Base-by-base conservation (phyloP, 169 alveolate species). In the Cryptosporidium meleagridis region DNA sequence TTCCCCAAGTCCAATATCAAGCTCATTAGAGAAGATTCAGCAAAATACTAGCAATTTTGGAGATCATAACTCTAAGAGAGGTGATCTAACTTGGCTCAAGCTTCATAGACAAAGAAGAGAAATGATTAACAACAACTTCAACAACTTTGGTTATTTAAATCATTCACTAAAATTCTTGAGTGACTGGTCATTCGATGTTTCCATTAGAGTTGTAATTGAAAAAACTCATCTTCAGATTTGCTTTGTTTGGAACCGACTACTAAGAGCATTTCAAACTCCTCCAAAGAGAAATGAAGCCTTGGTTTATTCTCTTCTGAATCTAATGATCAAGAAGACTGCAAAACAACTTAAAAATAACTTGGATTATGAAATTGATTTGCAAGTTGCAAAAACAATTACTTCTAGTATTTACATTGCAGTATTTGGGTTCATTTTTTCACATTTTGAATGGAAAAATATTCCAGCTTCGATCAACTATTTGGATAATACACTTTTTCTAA, bases 181-280 rank as follows among this genome's bases (percentile, higher is more conserved):
- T 26, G 45, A 39, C 8, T 80, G 89, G 89, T 51, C 89, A 3
- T 62, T 61, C 44, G 75, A 80, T 37, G 37, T 51, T 14, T 41
- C 80, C 0, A 62, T 59, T 16, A 80, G 89, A 65, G 48, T 80
- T 31, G 75, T 62, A 0, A 62, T 80, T 21, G 89, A 80, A 26
- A 80, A 80, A 37, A 62, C 89, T 6, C 75, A 80, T 3, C 70
- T 65, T 33, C 89, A 80, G 70, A 21, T 80, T 33, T 80, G 75
- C 21, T 62, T 21, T 48, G 39, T 80, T 44, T 80, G 89, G 89
- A 59, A 80, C 26, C 12, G 75, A 21, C 8, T 80, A n/a, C 7
- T 80, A 59, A 65, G 41, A 26, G 75, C 52, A 65, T 12, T n/a
- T 23, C 73, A 80, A 37, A 41, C 80, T 1, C 89, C 89, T 44